Evolutionary conservation across 169 alveolate genomes (phyloP).

Genomic region (Theileria parva): DNA sequence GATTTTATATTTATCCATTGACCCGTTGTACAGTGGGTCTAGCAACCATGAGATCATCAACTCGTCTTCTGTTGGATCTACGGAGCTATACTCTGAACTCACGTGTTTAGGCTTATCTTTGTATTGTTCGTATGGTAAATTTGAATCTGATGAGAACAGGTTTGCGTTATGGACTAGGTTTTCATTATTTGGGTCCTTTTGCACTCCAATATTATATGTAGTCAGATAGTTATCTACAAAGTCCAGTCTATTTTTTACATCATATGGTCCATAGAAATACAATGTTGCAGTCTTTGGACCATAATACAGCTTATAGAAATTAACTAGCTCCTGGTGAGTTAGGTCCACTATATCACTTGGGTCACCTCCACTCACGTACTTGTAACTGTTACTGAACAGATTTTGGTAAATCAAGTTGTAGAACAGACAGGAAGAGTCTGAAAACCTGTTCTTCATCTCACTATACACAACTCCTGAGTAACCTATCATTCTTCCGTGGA

Average conservation of each 20-base stretch:
- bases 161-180: slow-evolving; percentile 30
- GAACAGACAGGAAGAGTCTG: slow-evolving; percentile 49
- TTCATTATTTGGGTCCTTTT: slow-evolving; percentile 11
- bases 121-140: slow-evolving; percentile 24
- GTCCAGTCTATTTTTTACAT: slow-evolving; percentile 61
- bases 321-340: slow-evolving; percentile 73
- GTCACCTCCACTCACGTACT: slow-evolving; percentile 84
- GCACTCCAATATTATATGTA: slow-evolving; percentile 17
- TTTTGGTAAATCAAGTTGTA: slow-evolving; percentile 36
- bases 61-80: slow-evolving; percentile 33
- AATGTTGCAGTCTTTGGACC: slow-evolving; percentile 80
- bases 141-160: slow-evolving; percentile 22
- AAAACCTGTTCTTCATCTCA: slow-evolving; percentile 71
- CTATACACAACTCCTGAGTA: slow-evolving; percentile 76
- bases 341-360: slow-evolving; percentile 81
- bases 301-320: slow-evolving; percentile 75
- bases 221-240: slow-evolving; percentile 69
- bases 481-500: slow-evolving; percentile 50
- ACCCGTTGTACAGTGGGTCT: slow-evolving; percentile 40
- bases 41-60: slow-evolving; percentile 63
- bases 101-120: slow-evolving; percentile 17
- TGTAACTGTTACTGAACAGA: slow-evolving; percentile 74
- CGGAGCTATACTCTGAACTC: slow-evolving; percentile 24
- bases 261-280: slow-evolving; percentile 76
- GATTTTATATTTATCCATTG: slow-evolving; percentile 6